Conservation (phyloP, 441 rosid genomes). For the Gossypium schwendimanii region DNA sequence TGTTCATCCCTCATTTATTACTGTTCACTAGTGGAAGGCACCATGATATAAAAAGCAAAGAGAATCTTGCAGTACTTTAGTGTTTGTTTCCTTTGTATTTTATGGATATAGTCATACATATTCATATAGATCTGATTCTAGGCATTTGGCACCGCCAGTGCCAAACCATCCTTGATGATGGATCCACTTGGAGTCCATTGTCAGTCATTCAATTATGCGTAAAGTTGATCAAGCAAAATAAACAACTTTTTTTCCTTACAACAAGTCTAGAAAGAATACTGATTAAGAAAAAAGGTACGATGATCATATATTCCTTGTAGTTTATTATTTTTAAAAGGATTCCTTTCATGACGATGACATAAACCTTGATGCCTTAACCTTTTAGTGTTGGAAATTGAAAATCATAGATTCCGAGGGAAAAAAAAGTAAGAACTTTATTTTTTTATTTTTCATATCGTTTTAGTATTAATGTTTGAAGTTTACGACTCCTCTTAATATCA, state of each 20-base stretch:
- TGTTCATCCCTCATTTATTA: neutral
- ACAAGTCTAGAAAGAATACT: neutral
- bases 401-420: neutral
- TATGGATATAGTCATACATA: neutral
- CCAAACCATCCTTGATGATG: neutral
- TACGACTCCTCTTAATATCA: too few relatives aligned
- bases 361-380: neutral
- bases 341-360: neutral
- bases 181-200: neutral
- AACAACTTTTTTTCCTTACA: neutral
- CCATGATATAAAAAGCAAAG: slow-evolving; percentile 10
- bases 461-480: too few relatives aligned
- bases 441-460: too few relatives aligned
- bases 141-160: neutral
- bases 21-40: slow-evolving; percentile 14
- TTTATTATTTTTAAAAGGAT: neutral
- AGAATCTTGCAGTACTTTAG: slow-evolving; percentile 15
- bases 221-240: neutral
- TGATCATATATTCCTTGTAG: neutral
- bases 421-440: neutral
- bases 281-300: neutral
- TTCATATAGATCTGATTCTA: neutral
- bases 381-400: neutral
- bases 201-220: neutral
- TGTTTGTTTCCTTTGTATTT: neutral